These are phyloP conservation scores for Xerocomellus chrysenteron DNA, from an alignment of 768 basidiomycete species.

Conservation along the genomic window DNA sequence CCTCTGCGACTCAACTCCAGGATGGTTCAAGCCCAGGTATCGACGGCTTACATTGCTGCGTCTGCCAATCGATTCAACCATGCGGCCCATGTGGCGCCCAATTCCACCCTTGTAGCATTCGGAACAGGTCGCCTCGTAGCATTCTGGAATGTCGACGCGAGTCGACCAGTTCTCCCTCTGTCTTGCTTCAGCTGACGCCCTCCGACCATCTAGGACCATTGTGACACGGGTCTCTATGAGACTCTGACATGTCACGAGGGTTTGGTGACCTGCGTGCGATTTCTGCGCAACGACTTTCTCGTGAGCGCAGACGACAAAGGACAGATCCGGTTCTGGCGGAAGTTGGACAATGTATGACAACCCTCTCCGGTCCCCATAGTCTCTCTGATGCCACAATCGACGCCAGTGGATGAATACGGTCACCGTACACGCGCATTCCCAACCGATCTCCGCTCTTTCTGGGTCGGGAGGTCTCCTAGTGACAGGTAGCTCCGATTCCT, in stretches of 20 bases:
- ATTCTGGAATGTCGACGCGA: conserved; percentile 57
- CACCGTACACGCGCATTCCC: conserved; percentile 58
- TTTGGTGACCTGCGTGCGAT: conserved; percentile 74
- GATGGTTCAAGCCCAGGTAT: conserved; percentile 14
- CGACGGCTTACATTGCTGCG: conserved; percentile 45
- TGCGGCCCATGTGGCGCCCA: conserved; percentile 36
- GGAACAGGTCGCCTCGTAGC: conserved; percentile 56
- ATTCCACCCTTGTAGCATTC: conserved; percentile 47
- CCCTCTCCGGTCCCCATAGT: conserved; percentile 3
- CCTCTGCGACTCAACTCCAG: too few relatives aligned
- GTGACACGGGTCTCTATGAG: conserved; percentile 54
- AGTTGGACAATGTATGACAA: conserved; percentile 27
- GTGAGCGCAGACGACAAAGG: conserved; percentile 80
- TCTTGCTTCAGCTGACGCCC: not conserved
- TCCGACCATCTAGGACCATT: conserved; percentile 39
- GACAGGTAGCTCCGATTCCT: conserved; percentile 83
- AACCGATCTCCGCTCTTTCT: conserved; percentile 69
- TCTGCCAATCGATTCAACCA: conserved; percentile 47
- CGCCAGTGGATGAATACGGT: conserved; percentile 56
- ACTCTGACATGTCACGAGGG: conserved; percentile 78
- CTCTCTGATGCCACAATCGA: conserved; percentile 6
- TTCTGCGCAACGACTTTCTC: conserved; percentile 51
- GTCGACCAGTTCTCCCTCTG: conserved; percentile 14
- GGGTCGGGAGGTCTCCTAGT: conserved; percentile 50
- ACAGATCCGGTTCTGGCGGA: conserved; percentile 59